phyloP scores from a whole-genome alignment of 768 basidiomycete genomes.

The Russula lepida region DNA sequence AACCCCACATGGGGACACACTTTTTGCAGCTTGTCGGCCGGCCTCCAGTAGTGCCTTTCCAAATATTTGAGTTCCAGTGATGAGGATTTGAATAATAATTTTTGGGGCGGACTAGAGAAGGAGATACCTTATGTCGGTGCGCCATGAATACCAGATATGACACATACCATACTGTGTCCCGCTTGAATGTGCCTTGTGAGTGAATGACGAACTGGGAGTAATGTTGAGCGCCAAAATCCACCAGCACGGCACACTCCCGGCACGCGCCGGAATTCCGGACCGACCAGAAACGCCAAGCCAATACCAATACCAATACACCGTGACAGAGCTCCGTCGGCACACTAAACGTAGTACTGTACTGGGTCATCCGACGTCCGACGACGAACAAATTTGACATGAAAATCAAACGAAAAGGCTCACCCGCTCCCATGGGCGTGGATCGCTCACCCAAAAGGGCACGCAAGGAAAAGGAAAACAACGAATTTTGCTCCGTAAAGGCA shows the following conservation, averaged over 20 bases:
- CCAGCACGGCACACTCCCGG: background rate
- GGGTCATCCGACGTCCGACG: background rate
- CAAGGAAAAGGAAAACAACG: constrained; percentile 26
- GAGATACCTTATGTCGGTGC: background rate
- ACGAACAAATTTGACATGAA: too few relatives aligned
- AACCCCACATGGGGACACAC: constrained; percentile 38
- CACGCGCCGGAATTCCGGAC: background rate
- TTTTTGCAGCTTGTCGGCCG: constrained; percentile 85
- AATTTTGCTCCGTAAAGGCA: constrained; percentile 59
- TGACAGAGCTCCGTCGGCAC: too few relatives aligned
- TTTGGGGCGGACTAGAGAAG: constrained; percentile 63
- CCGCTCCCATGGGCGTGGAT: constrained; percentile 23
- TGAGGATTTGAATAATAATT: constrained; percentile 67
- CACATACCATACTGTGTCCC: constrained; percentile 9
- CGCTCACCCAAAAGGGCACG: constrained; percentile 26
- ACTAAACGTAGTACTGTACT: background rate
- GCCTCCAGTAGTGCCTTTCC: constrained; percentile 91
- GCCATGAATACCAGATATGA: background rate
- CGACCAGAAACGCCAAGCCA: too few relatives aligned
- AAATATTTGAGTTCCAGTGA: constrained; percentile 71
- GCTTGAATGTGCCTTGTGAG: background rate
- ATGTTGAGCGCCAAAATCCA: background rate
- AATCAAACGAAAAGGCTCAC: constrained; percentile 12
- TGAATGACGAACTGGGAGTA: background rate
- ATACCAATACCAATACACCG: background rate